phyloP scores from a whole-genome alignment of 2,329 filamentous ascomycete species.

The Fusarium agapanthi region DNA sequence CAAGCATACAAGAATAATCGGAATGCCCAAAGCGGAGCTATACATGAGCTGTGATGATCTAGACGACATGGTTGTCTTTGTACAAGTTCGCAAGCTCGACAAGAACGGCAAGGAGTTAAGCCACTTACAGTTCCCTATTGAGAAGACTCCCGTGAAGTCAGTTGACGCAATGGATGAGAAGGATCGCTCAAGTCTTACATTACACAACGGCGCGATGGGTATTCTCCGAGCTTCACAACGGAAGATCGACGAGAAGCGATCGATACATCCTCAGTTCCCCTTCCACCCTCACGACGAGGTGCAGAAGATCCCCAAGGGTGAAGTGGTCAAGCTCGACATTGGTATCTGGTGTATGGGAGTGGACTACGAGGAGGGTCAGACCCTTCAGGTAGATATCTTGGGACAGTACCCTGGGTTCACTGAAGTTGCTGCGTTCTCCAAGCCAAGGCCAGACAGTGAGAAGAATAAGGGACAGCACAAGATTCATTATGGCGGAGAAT shows the following conservation, averaged over 20 bases:
- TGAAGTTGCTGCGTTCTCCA: conserved; percentile 9
- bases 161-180: conserved; percentile 9
- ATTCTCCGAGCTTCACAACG: conserved; percentile 8
- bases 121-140: conserved; percentile 12
- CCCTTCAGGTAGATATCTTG: conserved; percentile 2
- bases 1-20: conserved; percentile 12
- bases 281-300: conserved; percentile 19
- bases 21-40: conserved; percentile 22
- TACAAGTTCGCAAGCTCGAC: conserved; percentile 14
- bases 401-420: conserved; percentile 13
- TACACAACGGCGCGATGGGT: conserved; percentile 15
- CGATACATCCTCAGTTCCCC: conserved; percentile 7
- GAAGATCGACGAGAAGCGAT: conserved; percentile 2
- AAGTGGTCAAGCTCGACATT: conserved; percentile 18
- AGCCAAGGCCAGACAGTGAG: conserved; percentile 4
- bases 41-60: conserved; percentile 31
- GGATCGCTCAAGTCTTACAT: conserved; percentile 4
- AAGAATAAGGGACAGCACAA: conserved; percentile 21
- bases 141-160: conserved; percentile 3
- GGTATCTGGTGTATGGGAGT: conserved; percentile 21
- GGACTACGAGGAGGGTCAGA: conserved; percentile 2
- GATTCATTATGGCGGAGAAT: conserved; percentile 25
- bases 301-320: conserved; percentile 2
- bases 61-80: conserved; percentile 12
- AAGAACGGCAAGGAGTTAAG: conserved; percentile 11